phyloP scores from a whole-genome alignment of 78 protist genomes.

The Dictyostelium firmibasis region DNA sequence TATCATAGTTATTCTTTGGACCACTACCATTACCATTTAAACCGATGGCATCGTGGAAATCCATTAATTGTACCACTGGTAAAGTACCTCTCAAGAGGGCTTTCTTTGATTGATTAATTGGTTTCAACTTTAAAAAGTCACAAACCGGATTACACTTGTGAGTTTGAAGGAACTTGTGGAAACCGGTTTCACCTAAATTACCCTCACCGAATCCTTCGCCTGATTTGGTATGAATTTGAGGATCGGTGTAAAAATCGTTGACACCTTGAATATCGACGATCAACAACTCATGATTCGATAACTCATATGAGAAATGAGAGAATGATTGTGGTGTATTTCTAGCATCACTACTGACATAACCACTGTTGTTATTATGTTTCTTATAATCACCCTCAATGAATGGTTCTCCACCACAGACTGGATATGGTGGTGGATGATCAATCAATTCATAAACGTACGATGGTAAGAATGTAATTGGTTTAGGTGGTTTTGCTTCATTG shows the following conservation, averaged over 20 bases:
- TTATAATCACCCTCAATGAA: slow-evolving; percentile 74
- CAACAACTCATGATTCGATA: slow-evolving; percentile 60
- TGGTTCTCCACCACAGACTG: slow-evolving; percentile 81
- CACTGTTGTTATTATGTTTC: slow-evolving; percentile 92
- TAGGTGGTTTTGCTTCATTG: slow-evolving; percentile 68
- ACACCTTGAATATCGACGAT: slow-evolving; percentile 94
- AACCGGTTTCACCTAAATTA: slow-evolving; percentile 87
- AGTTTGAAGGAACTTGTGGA: slow-evolving; percentile 77
- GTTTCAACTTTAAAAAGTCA: slow-evolving; percentile 62
- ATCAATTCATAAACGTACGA: slow-evolving; percentile 62
- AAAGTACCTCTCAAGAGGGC: slow-evolving; percentile 51
- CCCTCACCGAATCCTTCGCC: slow-evolving; percentile 90
- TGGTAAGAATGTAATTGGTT: slow-evolving; percentile 70
- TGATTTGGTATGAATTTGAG: slow-evolving; percentile 88
- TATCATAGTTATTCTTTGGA: slow-evolving; percentile 1
- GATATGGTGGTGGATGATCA: slow-evolving; percentile 78
- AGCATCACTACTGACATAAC: slow-evolving; percentile 76
- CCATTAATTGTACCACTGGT: slow-evolving; percentile 73
- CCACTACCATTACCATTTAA: slow-evolving; percentile 20
- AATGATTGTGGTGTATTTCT: slow-evolving; percentile 92
- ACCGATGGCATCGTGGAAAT: slow-evolving; percentile 69
- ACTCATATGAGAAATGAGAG: slow-evolving; percentile 89
- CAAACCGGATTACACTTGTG: slow-evolving; percentile 92
- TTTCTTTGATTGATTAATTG: slow-evolving; percentile 38
- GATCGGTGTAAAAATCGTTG: slow-evolving; percentile 92